Evolutionary conservation across 1,139 yeast genomes (phyloP), one percentile per base, ranked within the genome.

Genomic region (Lodderomyces parapsilosis): DNA sequence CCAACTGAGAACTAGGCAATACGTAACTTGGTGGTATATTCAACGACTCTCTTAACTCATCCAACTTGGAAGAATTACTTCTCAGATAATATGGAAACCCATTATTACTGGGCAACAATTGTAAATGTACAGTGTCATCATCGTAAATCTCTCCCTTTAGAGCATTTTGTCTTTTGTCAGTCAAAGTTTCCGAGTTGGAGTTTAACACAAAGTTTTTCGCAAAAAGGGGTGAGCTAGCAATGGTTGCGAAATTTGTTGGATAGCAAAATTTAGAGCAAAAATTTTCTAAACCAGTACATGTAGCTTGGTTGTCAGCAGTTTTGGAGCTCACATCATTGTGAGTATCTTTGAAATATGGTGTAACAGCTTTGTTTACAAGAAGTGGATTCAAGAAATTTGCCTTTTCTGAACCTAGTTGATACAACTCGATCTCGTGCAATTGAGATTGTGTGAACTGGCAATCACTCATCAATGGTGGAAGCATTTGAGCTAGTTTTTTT

Each of bases 21-120:
- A 14, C 39, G 40, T 42, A 45, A 10, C 38, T 41, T 6, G 50
- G 43, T 15, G 37, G 37, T 24, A 47, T 37, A 30, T 44, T 41
- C 14, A 40, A 39, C 11, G 33, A 39, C 19, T 43, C 43, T 14
- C 43, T 40, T 8, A 44, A 27, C 23, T 43, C 43, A 18, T 20
- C 27, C 11, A 42, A 27, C 24, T 34, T 38, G 13, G 38, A 42
- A 6, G 38, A 36, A 8, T 41, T 27, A 18, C 24, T 38, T 23
- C 25, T 23, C 39, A 31, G 39, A 15, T 43, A 40, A 11, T 39
- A 24, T 14, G 41, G 42, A 27, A 41, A 36, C 4, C 19, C 23
- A 38, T 33, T 30, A 22, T 35, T 38, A 28, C 40, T 37, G n/a
- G n/a, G 18, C 39, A 24, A n/a, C 38, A 39, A 13, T 11, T 31